Evolutionary conservation across 2,329 filamentous ascomycete genomes (phyloP).

Genomic region (Onygena corvina): DNA sequence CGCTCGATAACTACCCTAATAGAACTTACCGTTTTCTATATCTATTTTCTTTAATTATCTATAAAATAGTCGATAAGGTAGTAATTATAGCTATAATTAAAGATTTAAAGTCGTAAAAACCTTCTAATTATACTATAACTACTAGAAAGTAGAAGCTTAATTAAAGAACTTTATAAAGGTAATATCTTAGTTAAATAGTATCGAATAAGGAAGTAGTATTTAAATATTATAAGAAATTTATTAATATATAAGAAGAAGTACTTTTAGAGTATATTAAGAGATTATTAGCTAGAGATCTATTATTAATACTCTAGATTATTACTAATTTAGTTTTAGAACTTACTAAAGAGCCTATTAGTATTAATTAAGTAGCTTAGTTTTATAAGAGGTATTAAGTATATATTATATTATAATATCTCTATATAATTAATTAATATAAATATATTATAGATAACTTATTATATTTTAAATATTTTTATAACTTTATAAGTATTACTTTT

Average conservation of each 20-base stretch:
- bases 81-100: constrained; percentile 7
- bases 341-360: background rate
- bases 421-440: no score
- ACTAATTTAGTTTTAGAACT: background rate
- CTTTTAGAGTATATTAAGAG: background rate
- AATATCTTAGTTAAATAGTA: background rate
- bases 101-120: constrained; percentile 8
- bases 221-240: background rate
- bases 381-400: background rate
- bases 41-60: no score
- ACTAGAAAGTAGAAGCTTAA: constrained; percentile 5
- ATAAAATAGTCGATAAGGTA: constrained; percentile 8
- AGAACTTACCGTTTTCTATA: no score
- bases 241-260: background rate
- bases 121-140: constrained; percentile 5
- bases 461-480: no score
- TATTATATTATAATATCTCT: no score
- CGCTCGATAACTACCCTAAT: no score
- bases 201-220: background rate
- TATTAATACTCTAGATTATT: background rate
- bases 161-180: background rate
- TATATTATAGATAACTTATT: no score
- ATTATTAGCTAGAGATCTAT: background rate
- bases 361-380: background rate
- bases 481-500: no score